Base-by-base conservation (phyloP, 1,139 yeast genomes). In the Pneumocystis murina region DNA sequence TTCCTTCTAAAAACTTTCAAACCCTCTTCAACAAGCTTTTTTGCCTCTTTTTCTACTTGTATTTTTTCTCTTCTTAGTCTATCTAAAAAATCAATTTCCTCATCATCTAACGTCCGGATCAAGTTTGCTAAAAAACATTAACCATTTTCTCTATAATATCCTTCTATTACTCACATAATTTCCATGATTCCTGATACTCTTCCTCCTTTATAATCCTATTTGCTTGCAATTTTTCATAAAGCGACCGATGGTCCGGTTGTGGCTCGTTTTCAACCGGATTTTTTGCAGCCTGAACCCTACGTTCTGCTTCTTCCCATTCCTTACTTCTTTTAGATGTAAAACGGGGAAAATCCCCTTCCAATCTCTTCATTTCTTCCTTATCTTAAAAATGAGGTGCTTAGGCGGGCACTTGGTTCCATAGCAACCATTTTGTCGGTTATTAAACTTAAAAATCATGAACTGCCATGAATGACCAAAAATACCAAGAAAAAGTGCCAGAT, bases 1-100 rank as follows among this genome's bases (percentile, higher is more conserved):
- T 33, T 7, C 55, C n/a, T 20, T 24, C 30, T 48, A 48, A 48
- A 48, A 24, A 48, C 55, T 12, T 48, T 6, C 2, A 48, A 6
- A 1, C 55, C 55, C 28, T 48, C 55, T 14, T 24, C 7, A 10
- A 48, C 55, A 1, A 16, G 28, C 6, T 24, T 48, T 10, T 48
- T 48, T 12, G 55, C 20, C 38, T 28, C 60, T 10, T 59, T 63
- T 35, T 68, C 70, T 8, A 63, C 59, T 28, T 38, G 41, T 33
- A 62, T 62, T 40, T 68, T 68, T 60, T 67, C 65, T 41, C 64
- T 66, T 6, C 64, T 66, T 12, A 70, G 59, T 6, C 64, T 64
- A 28, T 68, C 69, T n/a, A 70, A 62, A 62, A 68, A 70, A 20
- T 66, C 68, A 30, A 70, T 64, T 61, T 70, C 72, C 55, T 70